phyloP scores from a whole-genome alignment of 495 filamentous ascomycete genomes.

The Amniculicola lignicola region DNA sequence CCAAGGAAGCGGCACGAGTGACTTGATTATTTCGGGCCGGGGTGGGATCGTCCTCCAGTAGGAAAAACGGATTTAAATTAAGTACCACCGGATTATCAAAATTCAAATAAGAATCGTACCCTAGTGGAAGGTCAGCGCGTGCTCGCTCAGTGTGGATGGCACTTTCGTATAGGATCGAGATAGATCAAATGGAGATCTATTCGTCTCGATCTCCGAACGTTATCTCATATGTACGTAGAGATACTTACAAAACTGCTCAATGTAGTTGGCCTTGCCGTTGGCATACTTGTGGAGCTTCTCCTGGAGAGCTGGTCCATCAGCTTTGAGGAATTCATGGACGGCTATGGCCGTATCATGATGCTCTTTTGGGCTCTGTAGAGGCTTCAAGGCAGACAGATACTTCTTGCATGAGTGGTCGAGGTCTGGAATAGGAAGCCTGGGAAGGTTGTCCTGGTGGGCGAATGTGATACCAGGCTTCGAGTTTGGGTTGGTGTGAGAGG shows the following conservation, averaged over 20 bases:
- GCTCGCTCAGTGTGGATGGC: neutral
- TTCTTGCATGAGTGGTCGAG: slow-evolving; percentile 74
- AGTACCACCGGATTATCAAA: slow-evolving; percentile 97
- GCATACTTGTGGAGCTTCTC: slow-evolving; percentile 91
- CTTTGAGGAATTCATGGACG: slow-evolving; percentile 78
- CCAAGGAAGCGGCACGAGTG: slow-evolving; percentile 87
- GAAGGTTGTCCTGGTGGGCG: slow-evolving; percentile 80
- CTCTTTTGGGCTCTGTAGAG: slow-evolving; percentile 76
- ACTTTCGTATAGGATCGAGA: neutral
- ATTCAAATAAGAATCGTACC: slow-evolving; percentile 98
- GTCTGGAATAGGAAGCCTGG: slow-evolving; percentile 93
- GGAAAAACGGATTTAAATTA: slow-evolving; percentile 96
- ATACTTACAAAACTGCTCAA: slow-evolving; percentile 94
- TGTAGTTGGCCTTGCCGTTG: slow-evolving; percentile 89
- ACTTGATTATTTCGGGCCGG: slow-evolving; percentile 95
- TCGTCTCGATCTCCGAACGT: neutral
- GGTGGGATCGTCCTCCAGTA: slow-evolving; percentile 95
- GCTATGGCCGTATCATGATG: slow-evolving; percentile 78
- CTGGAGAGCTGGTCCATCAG: slow-evolving; percentile 81
- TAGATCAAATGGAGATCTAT: slow-evolving; percentile 3
- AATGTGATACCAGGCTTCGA: slow-evolving; percentile 74
- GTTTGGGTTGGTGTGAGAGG: slow-evolving; percentile 41
- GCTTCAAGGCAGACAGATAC: slow-evolving; percentile 76
- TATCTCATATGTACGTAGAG: neutral
- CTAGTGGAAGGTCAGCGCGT: slow-evolving; percentile 47